These are phyloP conservation scores for Penicillium sp. DNA, from an alignment of 2,329 filamentous ascomycete genomes.

Conservation along the genomic window DNA sequence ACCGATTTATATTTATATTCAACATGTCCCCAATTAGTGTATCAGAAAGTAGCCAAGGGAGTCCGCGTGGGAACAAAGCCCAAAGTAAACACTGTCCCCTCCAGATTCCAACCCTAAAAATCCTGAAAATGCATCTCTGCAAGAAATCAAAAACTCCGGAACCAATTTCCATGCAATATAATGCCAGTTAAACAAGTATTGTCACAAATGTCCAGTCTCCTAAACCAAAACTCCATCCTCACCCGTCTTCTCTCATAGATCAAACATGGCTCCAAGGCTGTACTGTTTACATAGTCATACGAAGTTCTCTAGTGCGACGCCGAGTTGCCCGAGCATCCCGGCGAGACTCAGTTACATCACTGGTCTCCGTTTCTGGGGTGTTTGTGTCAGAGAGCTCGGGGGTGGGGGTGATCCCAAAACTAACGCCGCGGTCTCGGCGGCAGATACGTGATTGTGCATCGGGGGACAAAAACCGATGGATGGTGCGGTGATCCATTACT, in stretches of 20 bases:
- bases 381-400: slow-evolving; percentile 37
- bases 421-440: slow-evolving; percentile 37
- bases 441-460: slow-evolving; percentile 58
- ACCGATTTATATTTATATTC: not conserved
- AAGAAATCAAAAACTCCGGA: slow-evolving; percentile 10
- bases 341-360: slow-evolving; percentile 33
- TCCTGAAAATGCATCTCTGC: slow-evolving; percentile 6
- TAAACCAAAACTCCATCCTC: slow-evolving; percentile 1
- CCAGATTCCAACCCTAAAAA: slow-evolving; percentile 7
- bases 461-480: slow-evolving; percentile 77
- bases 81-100: not conserved
- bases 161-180: slow-evolving; percentile 9
- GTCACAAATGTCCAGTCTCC: slow-evolving; percentile 5
- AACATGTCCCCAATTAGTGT: not conserved
- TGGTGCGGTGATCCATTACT: slow-evolving; percentile 77
- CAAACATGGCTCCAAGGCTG: not conserved
- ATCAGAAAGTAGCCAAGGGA: not conserved
- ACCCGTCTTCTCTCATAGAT: slow-evolving; percentile 3
- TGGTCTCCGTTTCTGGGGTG: slow-evolving; percentile 36
- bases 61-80: not conserved
- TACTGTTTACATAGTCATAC: slow-evolving; percentile 34
- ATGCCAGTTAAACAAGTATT: slow-evolving; percentile 11
- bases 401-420: slow-evolving; percentile 35
- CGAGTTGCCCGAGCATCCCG: slow-evolving; percentile 36
- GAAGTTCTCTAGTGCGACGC: slow-evolving; percentile 30